A percentile compares a stretch with the other conserved stretches of the same genome.
Evolutionary conservation across 1,139 yeast genomes (phyloP).

Genomic region (Saccharomyces hybrid): DNA sequence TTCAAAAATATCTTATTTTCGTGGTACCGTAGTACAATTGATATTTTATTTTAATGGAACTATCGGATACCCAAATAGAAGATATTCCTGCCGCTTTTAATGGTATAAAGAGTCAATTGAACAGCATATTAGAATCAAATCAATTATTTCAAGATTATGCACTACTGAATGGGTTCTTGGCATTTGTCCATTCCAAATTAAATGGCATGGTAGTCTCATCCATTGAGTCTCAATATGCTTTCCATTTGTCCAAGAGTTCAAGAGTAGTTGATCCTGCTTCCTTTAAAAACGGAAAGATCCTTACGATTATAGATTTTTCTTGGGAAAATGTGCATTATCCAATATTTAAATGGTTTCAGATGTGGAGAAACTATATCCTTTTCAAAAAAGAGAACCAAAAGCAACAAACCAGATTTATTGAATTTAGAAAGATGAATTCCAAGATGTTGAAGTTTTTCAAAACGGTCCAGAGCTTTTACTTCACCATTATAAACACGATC

Average conservation of each 20-base stretch:
- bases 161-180: conserved; percentile 25
- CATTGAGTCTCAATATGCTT: conserved; percentile 5
- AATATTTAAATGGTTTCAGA: conserved; percentile 44
- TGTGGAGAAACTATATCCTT: conserved; percentile 21
- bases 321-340: conserved; percentile 65
- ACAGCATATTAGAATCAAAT: conserved; percentile 20
- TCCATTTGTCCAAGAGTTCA: too few relatives aligned
- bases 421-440: conserved; percentile 49
- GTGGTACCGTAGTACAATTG: not conserved
- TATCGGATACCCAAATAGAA: conserved; percentile 5
- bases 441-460: conserved; percentile 44
- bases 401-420: conserved; percentile 38
- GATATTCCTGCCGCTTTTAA: conserved; percentile 1
- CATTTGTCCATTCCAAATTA: conserved; percentile 26
- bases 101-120: conserved; percentile 11
- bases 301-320: conserved; percentile 37
- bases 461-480: conserved; percentile 43
- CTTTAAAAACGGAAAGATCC: not conserved
- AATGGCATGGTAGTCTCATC: conserved; percentile 8
- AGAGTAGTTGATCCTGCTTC: not conserved
- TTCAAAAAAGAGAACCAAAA: conserved; percentile 18
- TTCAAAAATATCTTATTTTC: not conserved
- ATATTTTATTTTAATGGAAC: not conserved
- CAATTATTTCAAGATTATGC: conserved; percentile 24
- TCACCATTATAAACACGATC: conserved; percentile 32